phyloP scores from a whole-genome alignment of 108 stramenopile genomes.

The Discostella stelligeroides region DNA sequence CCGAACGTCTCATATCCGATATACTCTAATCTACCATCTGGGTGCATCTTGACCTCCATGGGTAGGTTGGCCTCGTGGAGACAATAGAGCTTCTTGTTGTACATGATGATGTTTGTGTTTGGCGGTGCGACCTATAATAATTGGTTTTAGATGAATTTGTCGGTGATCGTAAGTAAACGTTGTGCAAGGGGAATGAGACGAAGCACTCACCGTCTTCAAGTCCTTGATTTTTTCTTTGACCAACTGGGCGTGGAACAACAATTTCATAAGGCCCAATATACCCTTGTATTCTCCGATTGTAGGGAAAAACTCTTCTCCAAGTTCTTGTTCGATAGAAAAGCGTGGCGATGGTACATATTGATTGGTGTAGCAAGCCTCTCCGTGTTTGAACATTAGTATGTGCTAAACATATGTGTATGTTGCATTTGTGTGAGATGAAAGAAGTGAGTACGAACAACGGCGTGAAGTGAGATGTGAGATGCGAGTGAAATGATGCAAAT shows the following conservation, averaged over 20 bases:
- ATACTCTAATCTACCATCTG: constrained; percentile 45
- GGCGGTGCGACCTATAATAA: constrained; percentile 22
- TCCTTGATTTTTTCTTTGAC: constrained; percentile 45
- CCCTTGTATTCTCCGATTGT: constrained; percentile 47
- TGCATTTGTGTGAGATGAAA: background rate
- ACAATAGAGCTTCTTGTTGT: constrained; percentile 49
- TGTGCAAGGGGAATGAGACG: background rate
- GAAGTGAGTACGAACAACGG: background rate
- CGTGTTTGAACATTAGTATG: constrained; percentile 41
- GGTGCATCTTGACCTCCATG: constrained; percentile 43
- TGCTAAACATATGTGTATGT: constrained; percentile 20
- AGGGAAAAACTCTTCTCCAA: constrained; percentile 47
- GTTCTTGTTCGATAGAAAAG: constrained; percentile 46
- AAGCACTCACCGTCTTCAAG: constrained; percentile 25
- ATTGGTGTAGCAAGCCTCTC: constrained; percentile 50
- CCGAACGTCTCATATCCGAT: constrained; percentile 44
- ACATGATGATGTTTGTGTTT: constrained; percentile 47
- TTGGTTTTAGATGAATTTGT: background rate
- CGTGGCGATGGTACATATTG: constrained; percentile 51
- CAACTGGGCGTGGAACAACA: constrained; percentile 24
- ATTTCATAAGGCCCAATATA: constrained; percentile 45
- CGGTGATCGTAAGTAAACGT: background rate
- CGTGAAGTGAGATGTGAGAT: background rate
- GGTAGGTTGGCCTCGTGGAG: constrained; percentile 49
- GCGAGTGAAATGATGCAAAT: background rate